A percentile compares a stretch with the other conserved stretches of the same genome.
These are phyloP conservation scores for Niveomyces coronatus DNA, from an alignment of 2,329 filamentous ascomycete species.

Conservation along the genomic window DNA sequence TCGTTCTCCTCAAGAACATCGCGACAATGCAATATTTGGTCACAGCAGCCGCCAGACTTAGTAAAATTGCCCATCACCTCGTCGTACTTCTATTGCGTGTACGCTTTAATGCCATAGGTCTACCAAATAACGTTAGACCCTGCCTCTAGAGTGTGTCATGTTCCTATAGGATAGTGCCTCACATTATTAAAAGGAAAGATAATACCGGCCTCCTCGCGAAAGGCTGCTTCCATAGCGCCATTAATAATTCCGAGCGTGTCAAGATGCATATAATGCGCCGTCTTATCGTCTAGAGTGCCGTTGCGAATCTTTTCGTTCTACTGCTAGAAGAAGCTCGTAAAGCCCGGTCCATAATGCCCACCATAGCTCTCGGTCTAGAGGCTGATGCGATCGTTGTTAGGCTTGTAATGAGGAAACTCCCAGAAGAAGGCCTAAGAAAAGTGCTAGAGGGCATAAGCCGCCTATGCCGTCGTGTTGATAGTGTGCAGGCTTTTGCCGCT, in stretches of 20 bases:
- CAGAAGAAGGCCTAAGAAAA: constrained; percentile 52
- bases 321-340: constrained; percentile 45
- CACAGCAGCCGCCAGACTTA: constrained; percentile 37
- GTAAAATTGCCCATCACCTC: constrained; percentile 21
- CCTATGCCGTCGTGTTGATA: constrained; percentile 42
- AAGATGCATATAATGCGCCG: constrained; percentile 41
- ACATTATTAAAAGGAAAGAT: constrained; percentile 52
- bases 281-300: constrained; percentile 23
- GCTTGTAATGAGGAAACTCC: constrained; percentile 48
- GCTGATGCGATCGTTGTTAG: constrained; percentile 44
- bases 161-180: not conserved
- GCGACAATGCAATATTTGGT: constrained; percentile 42
- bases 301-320: constrained; percentile 45
- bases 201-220: constrained; percentile 48
- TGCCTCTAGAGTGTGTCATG: not conserved
- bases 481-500: constrained; percentile 21
- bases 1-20: constrained; percentile 38
- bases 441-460: constrained; percentile 51
- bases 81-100: constrained; percentile 33
- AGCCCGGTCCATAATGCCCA: constrained; percentile 58
- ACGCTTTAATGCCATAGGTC: constrained; percentile 47
- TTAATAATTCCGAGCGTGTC: constrained; percentile 59
- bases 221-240: constrained; percentile 53
- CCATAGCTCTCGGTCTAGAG: constrained; percentile 61
- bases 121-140: constrained; percentile 8